Evolutionary conservation across 345 rosid species (phyloP).

Genomic region (Aquilaria sinensis): DNA sequence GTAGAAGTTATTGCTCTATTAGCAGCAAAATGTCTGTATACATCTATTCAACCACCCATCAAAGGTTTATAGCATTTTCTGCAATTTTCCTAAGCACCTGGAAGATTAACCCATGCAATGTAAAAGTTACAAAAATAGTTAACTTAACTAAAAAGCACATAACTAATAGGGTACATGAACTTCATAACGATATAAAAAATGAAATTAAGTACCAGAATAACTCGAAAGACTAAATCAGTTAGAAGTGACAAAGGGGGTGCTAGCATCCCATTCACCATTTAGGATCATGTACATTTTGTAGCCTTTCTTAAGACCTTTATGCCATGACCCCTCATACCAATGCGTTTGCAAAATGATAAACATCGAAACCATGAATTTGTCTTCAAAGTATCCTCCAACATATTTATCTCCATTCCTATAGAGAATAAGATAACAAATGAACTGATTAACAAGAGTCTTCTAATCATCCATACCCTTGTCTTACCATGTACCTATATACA

Average conservation of each 20-base stretch:
- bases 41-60: slow-evolving; percentile 71
- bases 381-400: slow-evolving; percentile 89
- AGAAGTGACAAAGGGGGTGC: slow-evolving; percentile 37
- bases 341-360: slow-evolving; percentile 87
- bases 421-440: not conserved
- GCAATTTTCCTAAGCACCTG: slow-evolving; percentile 70
- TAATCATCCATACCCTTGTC: not conserved
- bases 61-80: slow-evolving; percentile 50
- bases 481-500: too few species aligned
- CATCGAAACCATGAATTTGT: slow-evolving; percentile 92
- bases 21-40: slow-evolving; percentile 57
- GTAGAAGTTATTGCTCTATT: slow-evolving; percentile 91
- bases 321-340: slow-evolving; percentile 95
- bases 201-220: slow-evolving; percentile 50
- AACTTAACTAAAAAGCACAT: not conserved
- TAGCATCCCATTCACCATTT: slow-evolving; percentile 76
- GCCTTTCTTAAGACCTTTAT: slow-evolving; percentile 91
- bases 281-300: slow-evolving; percentile 75
- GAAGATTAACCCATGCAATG: not conserved
- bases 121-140: not conserved
- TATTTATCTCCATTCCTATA: slow-evolving; percentile 91
- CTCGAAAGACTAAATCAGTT: slow-evolving; percentile 40
- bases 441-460: not conserved
- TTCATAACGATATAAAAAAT: not conserved
- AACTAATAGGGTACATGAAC: not conserved